Evolutionary conservation across 202 grass and related monocot species (phyloP).

Genomic region (Elaeis oleifera): DNA sequence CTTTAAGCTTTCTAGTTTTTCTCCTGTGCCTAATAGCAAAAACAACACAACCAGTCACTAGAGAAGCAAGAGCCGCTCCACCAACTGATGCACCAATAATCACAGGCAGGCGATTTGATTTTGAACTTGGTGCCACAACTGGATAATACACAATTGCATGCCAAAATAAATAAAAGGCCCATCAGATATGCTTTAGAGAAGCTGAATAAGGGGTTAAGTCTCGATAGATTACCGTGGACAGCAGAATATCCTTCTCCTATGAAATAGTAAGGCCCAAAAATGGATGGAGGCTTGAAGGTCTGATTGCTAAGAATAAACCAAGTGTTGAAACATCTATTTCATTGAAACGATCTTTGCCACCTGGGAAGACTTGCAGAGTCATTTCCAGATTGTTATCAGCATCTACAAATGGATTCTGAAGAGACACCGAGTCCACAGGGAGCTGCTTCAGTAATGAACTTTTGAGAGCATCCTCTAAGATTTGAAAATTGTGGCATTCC

Average conservation of each 20-base stretch:
- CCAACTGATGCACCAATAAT: constrained; percentile 53
- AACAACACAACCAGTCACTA: constrained; percentile 23
- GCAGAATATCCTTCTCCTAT: constrained; percentile 32
- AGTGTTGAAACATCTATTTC: constrained; percentile 31
- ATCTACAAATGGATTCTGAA: constrained; percentile 41
- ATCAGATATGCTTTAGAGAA: not conserved
- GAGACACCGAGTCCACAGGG: constrained; percentile 45
- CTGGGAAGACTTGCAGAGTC: constrained; percentile 46
- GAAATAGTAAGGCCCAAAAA: constrained; percentile 64
- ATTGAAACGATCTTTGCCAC: constrained; percentile 31
- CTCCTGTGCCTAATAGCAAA: constrained; percentile 37
- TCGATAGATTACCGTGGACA: constrained; percentile 36
- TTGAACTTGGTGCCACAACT: constrained; percentile 3
- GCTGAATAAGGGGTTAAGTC: not conserved
- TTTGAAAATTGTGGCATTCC: constrained; percentile 28
- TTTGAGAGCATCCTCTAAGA: constrained; percentile 32
- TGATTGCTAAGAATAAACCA: constrained; percentile 65
- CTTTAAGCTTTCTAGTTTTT: constrained; percentile 26
- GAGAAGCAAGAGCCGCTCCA: constrained; percentile 33
- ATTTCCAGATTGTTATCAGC: constrained; percentile 40
- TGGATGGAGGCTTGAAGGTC: constrained; percentile 38
- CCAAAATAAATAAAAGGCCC: not conserved
- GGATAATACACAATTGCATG: constrained; percentile 1
- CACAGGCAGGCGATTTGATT: constrained; percentile 27
- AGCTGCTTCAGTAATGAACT: constrained; percentile 5